phyloP scores from a whole-genome alignment of 306 rosid genomes.

The Citrullus mucosospermus region DNA sequence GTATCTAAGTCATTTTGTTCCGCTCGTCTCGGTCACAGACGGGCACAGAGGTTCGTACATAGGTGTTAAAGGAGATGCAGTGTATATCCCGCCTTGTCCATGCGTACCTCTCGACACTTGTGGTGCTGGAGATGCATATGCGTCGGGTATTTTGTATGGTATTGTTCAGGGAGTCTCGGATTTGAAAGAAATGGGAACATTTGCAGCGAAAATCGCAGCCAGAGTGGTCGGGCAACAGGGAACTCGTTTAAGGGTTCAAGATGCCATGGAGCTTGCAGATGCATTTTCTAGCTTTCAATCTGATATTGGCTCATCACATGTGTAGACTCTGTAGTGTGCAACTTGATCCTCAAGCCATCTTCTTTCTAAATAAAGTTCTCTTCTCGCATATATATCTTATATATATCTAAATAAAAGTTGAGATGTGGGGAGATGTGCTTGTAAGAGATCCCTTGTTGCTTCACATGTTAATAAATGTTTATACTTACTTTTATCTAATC shows the following conservation, averaged over 20 bases:
- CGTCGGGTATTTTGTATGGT: constrained; percentile 72
- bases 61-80: constrained; percentile 78
- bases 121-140: constrained; percentile 98
- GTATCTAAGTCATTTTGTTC: constrained; percentile 84
- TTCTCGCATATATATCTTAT: neutral
- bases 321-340: constrained; percentile 39
- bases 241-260: constrained; percentile 67
- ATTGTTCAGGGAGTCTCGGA: constrained; percentile 55
- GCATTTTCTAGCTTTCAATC: constrained; percentile 60
- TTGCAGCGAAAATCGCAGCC: constrained; percentile 78
- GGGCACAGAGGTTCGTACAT: constrained; percentile 75
- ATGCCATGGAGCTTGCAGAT: constrained; percentile 64
- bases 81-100: constrained; percentile 77
- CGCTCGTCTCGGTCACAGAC: constrained; percentile 74
- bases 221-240: constrained; percentile 94
- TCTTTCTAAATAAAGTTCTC: neutral
- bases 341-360: neutral
- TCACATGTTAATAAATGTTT: neutral
- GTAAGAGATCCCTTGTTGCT: neutral
- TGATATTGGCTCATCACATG: constrained; percentile 63
- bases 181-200: constrained; percentile 60
- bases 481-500: neutral
- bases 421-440: neutral
- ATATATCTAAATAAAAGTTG: neutral
- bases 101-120: constrained; percentile 87